These are phyloP conservation scores for Monilinia laxa DNA, from an alignment of 2,329 filamentous ascomycete genomes.

Conservation along the genomic window DNA sequence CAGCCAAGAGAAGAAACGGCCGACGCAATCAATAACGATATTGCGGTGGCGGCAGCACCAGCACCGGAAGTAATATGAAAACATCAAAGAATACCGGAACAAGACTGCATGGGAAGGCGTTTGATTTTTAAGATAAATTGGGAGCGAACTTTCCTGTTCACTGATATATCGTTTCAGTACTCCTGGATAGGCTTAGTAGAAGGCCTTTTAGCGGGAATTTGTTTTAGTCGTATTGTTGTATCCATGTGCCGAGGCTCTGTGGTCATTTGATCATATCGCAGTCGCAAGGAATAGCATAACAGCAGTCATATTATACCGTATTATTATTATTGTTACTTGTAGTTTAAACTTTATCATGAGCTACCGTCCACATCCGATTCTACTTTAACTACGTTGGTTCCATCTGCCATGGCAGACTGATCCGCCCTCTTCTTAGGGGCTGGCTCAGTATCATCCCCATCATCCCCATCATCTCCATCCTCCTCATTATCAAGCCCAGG, in stretches of 20 bases:
- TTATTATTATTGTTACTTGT: constrained; percentile 2
- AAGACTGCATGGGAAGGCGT: constrained; percentile 25
- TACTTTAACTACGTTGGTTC: not conserved
- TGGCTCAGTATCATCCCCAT: constrained; percentile 27
- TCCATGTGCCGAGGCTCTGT: not conserved
- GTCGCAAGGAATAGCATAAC: not conserved
- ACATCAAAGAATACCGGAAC: constrained; percentile 1
- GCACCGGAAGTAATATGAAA: constrained; percentile 43
- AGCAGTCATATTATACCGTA: not conserved
- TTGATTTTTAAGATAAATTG: constrained; percentile 10
- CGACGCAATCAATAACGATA: constrained; percentile 60
- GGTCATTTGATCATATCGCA: not conserved
- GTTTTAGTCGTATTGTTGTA: not conserved
- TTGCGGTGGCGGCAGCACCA: constrained; percentile 54
- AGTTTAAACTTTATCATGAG: not conserved
- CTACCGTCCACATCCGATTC: not conserved
- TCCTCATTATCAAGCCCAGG: constrained; percentile 38
- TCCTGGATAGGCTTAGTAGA: constrained; percentile 8
- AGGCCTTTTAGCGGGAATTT: not conserved
- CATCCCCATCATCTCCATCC: constrained; percentile 38
- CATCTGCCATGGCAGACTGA: not conserved
- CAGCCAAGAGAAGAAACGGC: constrained; percentile 51
- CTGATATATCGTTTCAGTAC: not conserved
- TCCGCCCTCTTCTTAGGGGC: constrained; percentile 1
- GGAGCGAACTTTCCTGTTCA: not conserved